Evolutionary conservation across 495 filamentous ascomycete genomes (phyloP).

Genomic region (Lasiosphaeriaceae sp.): DNA sequence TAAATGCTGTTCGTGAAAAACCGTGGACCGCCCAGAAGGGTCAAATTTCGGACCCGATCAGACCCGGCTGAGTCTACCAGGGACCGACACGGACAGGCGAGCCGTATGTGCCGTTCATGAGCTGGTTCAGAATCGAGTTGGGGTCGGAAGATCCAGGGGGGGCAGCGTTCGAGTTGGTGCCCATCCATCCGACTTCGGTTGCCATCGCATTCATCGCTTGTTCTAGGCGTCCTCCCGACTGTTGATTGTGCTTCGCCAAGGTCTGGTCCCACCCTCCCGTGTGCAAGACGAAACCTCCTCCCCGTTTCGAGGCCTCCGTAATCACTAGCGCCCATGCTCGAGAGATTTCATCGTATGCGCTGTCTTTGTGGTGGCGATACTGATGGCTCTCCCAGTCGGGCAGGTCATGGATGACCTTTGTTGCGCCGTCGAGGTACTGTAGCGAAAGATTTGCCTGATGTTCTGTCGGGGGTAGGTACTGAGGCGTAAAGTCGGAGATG

Average conservation of each 20-base stretch:
- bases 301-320: slow-evolving; percentile 83
- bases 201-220: slow-evolving; percentile 74
- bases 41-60: not conserved
- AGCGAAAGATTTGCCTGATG: slow-evolving; percentile 72
- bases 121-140: slow-evolving; percentile 71
- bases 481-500: slow-evolving; percentile 86
- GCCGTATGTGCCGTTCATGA: slow-evolving; percentile 74
- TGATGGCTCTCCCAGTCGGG: slow-evolving; percentile 82
- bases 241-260: slow-evolving; percentile 82
- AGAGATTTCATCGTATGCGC: slow-evolving; percentile 92
- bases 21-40: not conserved
- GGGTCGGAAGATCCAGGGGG: slow-evolving; percentile 48
- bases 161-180: slow-evolving; percentile 34
- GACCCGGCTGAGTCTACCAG: slow-evolving; percentile 44
- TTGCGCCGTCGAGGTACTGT: slow-evolving; percentile 82
- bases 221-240: slow-evolving; percentile 76
- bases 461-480: slow-evolving; percentile 91
- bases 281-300: slow-evolving; percentile 86
- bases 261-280: slow-evolving; percentile 92
- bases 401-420: slow-evolving; percentile 81
- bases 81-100: slow-evolving; percentile 71
- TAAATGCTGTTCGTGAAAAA: slow-evolving; percentile 3
- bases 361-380: slow-evolving; percentile 87
- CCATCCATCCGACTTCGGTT: slow-evolving; percentile 75
- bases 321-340: slow-evolving; percentile 92